Evolutionary conservation across 768 basidiomycete genomes (phyloP), one percentile per base, ranked within the genome.

Genomic region (Lactarius sanguifluus): DNA sequence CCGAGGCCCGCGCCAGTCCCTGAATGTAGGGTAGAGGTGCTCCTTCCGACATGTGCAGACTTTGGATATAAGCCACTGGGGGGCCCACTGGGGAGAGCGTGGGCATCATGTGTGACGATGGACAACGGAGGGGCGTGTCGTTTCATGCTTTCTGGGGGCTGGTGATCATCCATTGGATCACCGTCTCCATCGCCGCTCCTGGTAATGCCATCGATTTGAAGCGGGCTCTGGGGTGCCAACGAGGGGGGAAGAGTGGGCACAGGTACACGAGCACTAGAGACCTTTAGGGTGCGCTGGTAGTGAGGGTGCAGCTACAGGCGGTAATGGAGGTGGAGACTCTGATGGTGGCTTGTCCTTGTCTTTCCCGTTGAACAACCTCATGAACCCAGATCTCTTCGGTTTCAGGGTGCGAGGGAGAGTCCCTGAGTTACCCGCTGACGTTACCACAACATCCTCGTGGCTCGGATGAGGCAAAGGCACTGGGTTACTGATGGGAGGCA

Each of bases 371-470:
- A 93, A 92, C 13, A 94, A 77, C 59, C 88, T 81, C 87, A 93
- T 84, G 73, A 94, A 91, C 3, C 83, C 91, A 69, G 91, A 92
- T 75, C 89, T 92, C 79, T 89, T 92, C 66, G 88, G 88, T 71
- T 84, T 90, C 59, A 93, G 74, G 2, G 76, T 69, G 71, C 85
- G 88, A 12, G 78, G 78, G 32, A 78, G 72, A 58, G 73, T 28
- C 18, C 41, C 63, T 8, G 60, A 30, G 38, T 69, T 54, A 60
- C 66, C 30, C 23, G 57, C 41, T 47, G 60, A 55, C 28, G 52
- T n/a, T 20, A 59, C 57, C 5, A 64, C 67, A 23, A 13, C 28
- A 20, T 64, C 55, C 2, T 62, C 57, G 18, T 47, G 30, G 5
- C 60, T 57, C 36, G 47, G 54, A 12, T 64, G 70, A 25, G 61